Evolutionary conservation across 2,329 filamentous ascomycete genomes (phyloP), one percentile per base, ranked within the genome.

Genomic region (Ophiostoma sp.): DNA sequence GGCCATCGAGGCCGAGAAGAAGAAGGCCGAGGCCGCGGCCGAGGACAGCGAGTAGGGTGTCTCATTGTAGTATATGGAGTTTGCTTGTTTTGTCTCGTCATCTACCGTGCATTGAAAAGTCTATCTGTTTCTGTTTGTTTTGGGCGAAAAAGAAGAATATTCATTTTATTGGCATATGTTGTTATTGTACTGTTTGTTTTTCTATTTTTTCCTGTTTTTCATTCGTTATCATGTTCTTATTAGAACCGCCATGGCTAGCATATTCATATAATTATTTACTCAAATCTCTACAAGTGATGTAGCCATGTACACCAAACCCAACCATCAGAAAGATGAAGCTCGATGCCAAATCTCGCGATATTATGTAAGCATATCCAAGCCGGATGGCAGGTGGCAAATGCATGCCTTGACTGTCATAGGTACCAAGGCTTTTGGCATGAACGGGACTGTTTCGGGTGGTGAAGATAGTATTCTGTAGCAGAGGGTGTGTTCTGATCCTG

Each of bases 1-100:
- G 85, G 89, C 89, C 57, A 86, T 85, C 72, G 78, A 80, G 70
- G 80, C 77, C 70, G 80, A 79, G 71, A 81, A 80, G 73, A 79
- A 75, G 73, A 78, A 79, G 72, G 75, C 73, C 6, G 68, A 67
- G 33, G 76, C 71, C 20, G 77, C 74, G 27, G 72, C 62, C 7
- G 69, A 71, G 7, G 76, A 75, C 52, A 74, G 76, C 71, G 71
- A 73, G 52, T 73, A 73, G 70, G 39, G 23, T 17, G 17, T 41
- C 20, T 27, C 23, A 15, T 64, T 64, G 57, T 35, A 31, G 27
- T 60, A n/a, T 39, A 13, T 20, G 62, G 62, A 35, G 62, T n/a
- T 65, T 65, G 31, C 27, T 10, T 52, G n/a, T 52, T 11, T 65
- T 41, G 35, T 44, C 62, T 15, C 33, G 20, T 48, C 13, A 27